phyloP scores from a whole-genome alignment of 805 yeast genomes.

The Starmera pachycereana region DNA sequence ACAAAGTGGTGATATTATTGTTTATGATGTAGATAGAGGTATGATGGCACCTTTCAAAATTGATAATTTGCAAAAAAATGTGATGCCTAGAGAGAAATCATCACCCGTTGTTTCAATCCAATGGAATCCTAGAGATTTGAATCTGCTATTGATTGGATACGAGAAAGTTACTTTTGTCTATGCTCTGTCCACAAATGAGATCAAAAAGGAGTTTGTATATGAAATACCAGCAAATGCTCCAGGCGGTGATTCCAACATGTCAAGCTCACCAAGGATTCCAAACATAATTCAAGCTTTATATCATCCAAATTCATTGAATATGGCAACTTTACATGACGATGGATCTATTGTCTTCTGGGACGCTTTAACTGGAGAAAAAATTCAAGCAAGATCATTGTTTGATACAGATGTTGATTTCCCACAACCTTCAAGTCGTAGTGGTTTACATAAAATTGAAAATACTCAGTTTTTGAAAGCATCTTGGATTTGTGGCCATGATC shows the following conservation, averaged over 20 bases:
- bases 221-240: conserved; percentile 58
- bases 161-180: conserved; percentile 58
- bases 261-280: conserved; percentile 28
- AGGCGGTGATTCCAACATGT: conserved; percentile 45
- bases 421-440: conserved; percentile 11
- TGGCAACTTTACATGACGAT: conserved; percentile 70
- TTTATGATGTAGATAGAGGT: conserved; percentile 79
- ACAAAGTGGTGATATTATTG: conserved; percentile 59
- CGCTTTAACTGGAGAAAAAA: conserved; percentile 58
- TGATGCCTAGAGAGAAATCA: conserved; percentile 44
- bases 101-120: conserved; percentile 60
- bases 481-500: conserved; percentile 77
- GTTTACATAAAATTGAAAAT: conserved; percentile 13
- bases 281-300: conserved; percentile 46
- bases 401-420: conserved; percentile 58
- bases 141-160: conserved; percentile 67
- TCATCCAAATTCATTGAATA: conserved; percentile 90
- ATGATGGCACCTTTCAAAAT: conserved; percentile 52
- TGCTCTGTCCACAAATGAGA: conserved; percentile 48
- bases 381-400: conserved; percentile 64
- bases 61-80: conserved; percentile 56
- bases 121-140: conserved; percentile 87
- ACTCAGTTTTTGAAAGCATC: conserved; percentile 40
- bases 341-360: conserved; percentile 93
- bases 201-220: conserved; percentile 50